Base-by-base conservation (phyloP, 2,329 filamentous ascomycete genomes). In the Sclerotinia spermophila region DNA sequence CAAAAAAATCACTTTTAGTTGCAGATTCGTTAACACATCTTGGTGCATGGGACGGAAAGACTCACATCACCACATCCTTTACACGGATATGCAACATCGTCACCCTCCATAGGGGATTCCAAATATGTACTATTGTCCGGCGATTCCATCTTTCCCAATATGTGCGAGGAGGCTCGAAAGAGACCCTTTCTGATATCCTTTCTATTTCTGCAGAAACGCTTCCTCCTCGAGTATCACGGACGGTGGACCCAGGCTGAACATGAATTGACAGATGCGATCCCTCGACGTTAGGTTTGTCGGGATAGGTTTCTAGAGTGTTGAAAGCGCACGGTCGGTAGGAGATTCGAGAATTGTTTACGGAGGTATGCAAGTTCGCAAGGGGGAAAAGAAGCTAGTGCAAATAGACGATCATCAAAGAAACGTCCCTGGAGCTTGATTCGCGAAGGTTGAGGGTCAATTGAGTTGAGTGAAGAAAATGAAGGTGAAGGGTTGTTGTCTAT, bases 11-110 rank as follows among this genome's bases (percentile, higher is more conserved):
- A 73, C 45, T n/a, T 69, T 77, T 72, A 78, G 77, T 71, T 69
- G 71, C 42, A 65, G 44, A 55, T 65, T 56, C 58, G 48, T 44
- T 42, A 62, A 69, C 35, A 69, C 48, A 27, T 69, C 45, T 45
- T 65, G 27, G 27, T 40, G 21, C 27, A 42, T 56, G 40, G 64
- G 56, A 68, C 66, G 72, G 73, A 73, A 77, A 77, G 68, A 79
- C 85, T 78, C 85, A 96, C 93, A 86, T 96, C 92, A 83, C 93
- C 93, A 82, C 94, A 97, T 72, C 93, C 93, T 84, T 96, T 97
- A 85, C 94, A 97, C 73, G 92, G 92, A 79, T 92, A 96, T 75
- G 86, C 84, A 72, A 91, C 86, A 80, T 97, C 94, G 77, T 96
- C 93, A 74, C 87, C 86, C 72, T 96, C 93, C 74, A 77, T 77